Base-by-base conservation (phyloP, 1,139 yeast species). In the Blastobotrys aristatus region DNA sequence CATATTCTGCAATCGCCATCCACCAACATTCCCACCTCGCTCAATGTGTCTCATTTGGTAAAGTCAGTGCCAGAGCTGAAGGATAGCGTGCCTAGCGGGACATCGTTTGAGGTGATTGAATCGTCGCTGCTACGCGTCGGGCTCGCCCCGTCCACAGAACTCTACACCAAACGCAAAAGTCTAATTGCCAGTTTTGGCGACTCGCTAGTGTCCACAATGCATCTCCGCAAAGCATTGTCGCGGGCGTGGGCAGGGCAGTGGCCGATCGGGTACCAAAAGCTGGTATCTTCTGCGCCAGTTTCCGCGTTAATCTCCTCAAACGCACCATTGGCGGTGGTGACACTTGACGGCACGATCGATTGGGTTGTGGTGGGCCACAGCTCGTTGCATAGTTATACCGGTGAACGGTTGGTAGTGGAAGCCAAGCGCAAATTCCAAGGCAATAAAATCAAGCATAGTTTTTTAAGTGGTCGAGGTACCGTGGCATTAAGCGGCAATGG, bases 131-230 rank as follows among this genome's bases (percentile, higher is more conserved):
- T 78, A 42, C 70, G 70, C 46, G 68, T 77, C 37, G 67, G 71
- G 32, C 57, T 77, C 14, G 80, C 82, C 3, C 69, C 78, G 5
- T 74, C 78, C 1, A 65, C 77, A 4, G 68, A 74, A 8, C 53
- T 78, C 30, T 75, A 72, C 51, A 68, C 74, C 21, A 65, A 70
- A 4, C 59, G 74, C 24, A 71, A 71, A 21, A 66, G 74, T 10
- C 59, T 77, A 14, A 61, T 75, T 6, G 79, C 77, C 10, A 58
- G 73, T 22, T 72, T 70, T 57, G 49, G 46, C 8, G 47, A 48
- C 16, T 52, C 57, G 21, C 41, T 54, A n/a, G 49, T 52, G 13
- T 52, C 58, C 11, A 50, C 53, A 3, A 44, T 53, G 18, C 53
- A 53, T 29, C 38, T 53, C 26, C 40, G 34, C 34, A 43, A 41